Base-by-base conservation (phyloP, 306 rosid species). In the Amphicarpaea edgeworthii region DNA sequence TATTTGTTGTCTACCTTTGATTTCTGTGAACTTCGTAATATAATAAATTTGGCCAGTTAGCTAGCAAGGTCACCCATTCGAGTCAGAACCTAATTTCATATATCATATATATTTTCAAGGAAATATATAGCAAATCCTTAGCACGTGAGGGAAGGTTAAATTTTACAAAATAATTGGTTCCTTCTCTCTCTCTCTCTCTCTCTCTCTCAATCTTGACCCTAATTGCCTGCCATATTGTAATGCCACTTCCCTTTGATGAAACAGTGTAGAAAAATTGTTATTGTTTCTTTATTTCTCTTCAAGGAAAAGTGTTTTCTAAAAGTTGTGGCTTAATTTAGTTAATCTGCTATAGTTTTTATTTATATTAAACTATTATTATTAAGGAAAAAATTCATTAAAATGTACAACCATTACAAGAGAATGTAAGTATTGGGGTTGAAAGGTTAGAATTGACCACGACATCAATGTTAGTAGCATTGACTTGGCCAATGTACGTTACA, bases 111-210 rank as follows among this genome's bases (percentile, higher is more conserved):
- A 2, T 2, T 28, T 65, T 63, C 46, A 63, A 23, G 40, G 21
- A 73, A 62, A 79, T 68, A 38, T 38, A 38, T 5, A 3, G 41
- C 4, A 49, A 54, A 62, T 72, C 15, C n/a, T 50, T 30, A 6
- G 61, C 83, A 72, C 78, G 68, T 72, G 83, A 79, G 17, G 65
- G 12, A 4, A 30, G 37, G 6, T 30, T 30, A 30, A 30, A 30
- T 3, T 21, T 69, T 50, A 45, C 21, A 43, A 30, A 45, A 66
- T 23, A 42, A 14, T 11, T 14, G 24, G 5, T 34, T 67, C 19
- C 68, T 41, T 67, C 34, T 53, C 6, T 28, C 32, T 28, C 32
- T 1, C 32, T 28, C 49, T 41, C 26, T 38, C 17, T 42, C 50
- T 65, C 23, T 45, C 46, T 15, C 76, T 11, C 6, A 19, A 37